These are phyloP conservation scores for Theileria parva DNA, from an alignment of 169 alveolate genomes.

Conservation along the genomic window DNA sequence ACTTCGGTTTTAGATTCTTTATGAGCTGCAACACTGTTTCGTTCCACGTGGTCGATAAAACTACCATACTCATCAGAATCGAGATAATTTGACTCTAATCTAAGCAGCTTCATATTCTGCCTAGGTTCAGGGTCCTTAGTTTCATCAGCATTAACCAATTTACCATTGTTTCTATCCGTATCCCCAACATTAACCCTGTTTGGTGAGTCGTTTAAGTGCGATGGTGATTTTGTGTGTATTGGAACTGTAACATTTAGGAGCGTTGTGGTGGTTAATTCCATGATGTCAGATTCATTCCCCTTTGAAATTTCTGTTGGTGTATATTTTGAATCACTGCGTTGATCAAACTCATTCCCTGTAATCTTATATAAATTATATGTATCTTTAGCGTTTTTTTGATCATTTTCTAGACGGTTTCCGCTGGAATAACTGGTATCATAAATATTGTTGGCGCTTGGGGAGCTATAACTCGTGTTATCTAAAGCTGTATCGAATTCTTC, in stretches of 20 bases:
- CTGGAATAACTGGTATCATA: not conserved
- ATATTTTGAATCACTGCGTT: not conserved
- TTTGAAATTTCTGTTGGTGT: not conserved
- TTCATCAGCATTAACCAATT: not conserved
- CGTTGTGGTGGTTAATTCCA: not conserved
- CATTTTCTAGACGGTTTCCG: not conserved
- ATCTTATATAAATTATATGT: not conserved
- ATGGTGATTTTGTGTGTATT: not conserved
- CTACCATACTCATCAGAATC: not conserved
- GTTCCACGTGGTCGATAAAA: not conserved
- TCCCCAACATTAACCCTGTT: not conserved
- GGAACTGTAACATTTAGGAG: not conserved
- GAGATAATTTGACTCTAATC: constrained; percentile 5
- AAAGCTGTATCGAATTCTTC: not conserved
- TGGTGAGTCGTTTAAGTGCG: not conserved
- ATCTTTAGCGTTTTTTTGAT: not conserved
- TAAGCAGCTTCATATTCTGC: not conserved
- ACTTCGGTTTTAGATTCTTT: not conserved
- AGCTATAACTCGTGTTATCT: not conserved
- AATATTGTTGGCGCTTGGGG: not conserved
- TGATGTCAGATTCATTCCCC: not conserved
- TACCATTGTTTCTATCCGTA: not conserved
- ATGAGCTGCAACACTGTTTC: not conserved
- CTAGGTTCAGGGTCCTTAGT: not conserved
- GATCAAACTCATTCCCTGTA: not conserved